These are phyloP conservation scores for Aspergillus ellipticus DNA, from an alignment of 495 filamentous ascomycete genomes.

Conservation along the genomic window DNA sequence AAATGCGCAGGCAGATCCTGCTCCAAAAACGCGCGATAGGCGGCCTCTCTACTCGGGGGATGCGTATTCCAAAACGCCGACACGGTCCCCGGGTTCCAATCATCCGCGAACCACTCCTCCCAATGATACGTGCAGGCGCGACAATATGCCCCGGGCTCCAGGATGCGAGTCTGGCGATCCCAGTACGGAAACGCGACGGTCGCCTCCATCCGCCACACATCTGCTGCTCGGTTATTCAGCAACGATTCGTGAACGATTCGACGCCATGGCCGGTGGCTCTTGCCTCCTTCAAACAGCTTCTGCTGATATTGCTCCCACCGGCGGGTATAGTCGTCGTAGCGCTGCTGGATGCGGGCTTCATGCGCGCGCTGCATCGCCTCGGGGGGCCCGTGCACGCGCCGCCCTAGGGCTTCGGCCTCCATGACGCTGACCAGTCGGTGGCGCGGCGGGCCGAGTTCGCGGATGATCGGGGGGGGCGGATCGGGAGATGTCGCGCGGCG, in stretches of 20 bases:
- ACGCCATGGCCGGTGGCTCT: neutral
- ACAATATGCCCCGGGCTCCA: conserved; percentile 12
- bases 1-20: no score
- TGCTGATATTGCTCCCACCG: neutral
- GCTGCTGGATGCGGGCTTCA: neutral
- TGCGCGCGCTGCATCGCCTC: neutral
- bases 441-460: neutral
- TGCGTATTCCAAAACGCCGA: no score
- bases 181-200: conserved; percentile 12
- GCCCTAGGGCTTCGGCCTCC: conserved; percentile 3
- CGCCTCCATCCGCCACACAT: neutral
- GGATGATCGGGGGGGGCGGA: conserved; percentile 5
- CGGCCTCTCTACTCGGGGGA: no score
- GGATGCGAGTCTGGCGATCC: conserved; percentile 5
- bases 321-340: neutral
- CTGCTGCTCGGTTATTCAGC: neutral
- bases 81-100: no score
- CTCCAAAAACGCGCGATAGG: no score
- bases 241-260: neutral
- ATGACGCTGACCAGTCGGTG: neutral
- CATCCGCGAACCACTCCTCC: conserved; percentile 1
- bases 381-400: conserved; percentile 2
- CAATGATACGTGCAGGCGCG: conserved; percentile 14
- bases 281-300: neutral
- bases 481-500: neutral